These are phyloP conservation scores for Xylaria sp. DNA, from an alignment of 2,329 filamentous ascomycete genomes.

Conservation along the genomic window DNA sequence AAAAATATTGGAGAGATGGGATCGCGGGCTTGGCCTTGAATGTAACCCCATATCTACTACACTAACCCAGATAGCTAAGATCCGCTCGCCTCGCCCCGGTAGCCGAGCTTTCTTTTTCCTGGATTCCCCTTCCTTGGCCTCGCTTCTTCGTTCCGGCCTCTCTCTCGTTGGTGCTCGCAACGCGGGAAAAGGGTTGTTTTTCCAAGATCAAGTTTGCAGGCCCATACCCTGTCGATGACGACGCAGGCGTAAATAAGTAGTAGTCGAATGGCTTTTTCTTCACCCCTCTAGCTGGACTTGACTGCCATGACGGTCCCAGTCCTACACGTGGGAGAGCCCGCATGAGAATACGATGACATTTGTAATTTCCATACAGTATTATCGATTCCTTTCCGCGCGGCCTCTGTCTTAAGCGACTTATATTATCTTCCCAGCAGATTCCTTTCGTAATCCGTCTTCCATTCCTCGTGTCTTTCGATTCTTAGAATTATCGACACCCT, in stretches of 20 bases:
- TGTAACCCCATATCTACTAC: neutral
- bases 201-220: slow-evolving; percentile 3
- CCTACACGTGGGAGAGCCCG: slow-evolving; percentile 20
- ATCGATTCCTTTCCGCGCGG: slow-evolving; percentile 1
- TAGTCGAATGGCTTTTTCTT: neutral
- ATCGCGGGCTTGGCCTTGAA: slow-evolving; percentile 8
- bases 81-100: slow-evolving; percentile 5
- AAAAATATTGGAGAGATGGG: neutral
- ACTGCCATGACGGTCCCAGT: slow-evolving; percentile 6
- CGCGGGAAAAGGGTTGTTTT: neutral
- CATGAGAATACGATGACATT: slow-evolving; percentile 25
- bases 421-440: slow-evolving; percentile 4
- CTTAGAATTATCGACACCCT: neutral
- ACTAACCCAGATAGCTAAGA: slow-evolving; percentile 2
- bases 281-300: neutral
- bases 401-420: slow-evolving; percentile 16
- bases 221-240: slow-evolving; percentile 24
- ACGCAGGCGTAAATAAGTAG: neutral
- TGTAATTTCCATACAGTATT: slow-evolving; percentile 20
- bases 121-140: neutral
- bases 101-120: slow-evolving; percentile 8
- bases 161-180: slow-evolving; percentile 1
- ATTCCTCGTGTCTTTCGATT: neutral
- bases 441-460: neutral
- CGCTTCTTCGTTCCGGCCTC: neutral